These are phyloP conservation scores for Myriosclerotinia scirpicola DNA, from an alignment of 2,329 filamentous ascomycete species.

Conservation along the genomic window DNA sequence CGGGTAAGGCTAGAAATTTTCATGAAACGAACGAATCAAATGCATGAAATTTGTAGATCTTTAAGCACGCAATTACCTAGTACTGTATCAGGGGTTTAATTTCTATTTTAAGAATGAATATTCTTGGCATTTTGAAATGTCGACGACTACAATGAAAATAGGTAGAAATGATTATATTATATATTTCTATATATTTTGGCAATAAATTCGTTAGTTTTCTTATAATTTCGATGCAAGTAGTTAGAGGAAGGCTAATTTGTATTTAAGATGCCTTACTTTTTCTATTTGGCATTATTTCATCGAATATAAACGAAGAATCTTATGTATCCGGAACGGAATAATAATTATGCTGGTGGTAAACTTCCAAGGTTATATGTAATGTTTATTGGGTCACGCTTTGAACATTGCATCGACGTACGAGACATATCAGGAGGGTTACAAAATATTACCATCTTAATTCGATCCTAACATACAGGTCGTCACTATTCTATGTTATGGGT, in stretches of 20 bases:
- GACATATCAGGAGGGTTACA: no score
- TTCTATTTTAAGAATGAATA: neutral
- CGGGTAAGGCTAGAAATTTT: neutral
- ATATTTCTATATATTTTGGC: neutral
- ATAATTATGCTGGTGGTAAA: neutral
- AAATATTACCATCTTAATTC: no score
- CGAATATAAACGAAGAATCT: neutral
- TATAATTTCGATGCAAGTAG: neutral
- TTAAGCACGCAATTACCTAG: neutral
- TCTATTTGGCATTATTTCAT: neutral
- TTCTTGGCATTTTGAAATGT: neutral
- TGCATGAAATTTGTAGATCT: neutral
- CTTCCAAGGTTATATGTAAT: neutral
- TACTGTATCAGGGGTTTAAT: neutral
- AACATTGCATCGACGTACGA: no score
- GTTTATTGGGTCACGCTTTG: neutral
- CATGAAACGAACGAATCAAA: neutral
- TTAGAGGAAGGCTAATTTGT: no score
- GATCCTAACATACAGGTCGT: no score
- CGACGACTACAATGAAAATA: neutral
- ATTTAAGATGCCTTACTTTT: no score
- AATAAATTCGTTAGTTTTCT: neutral
- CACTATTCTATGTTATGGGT: no score
- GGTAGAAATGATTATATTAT: neutral
- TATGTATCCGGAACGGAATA: neutral